phyloP scores from a whole-genome alignment of 2,329 filamentous ascomycete species.

The Fonsecaea pedrosoi region DNA sequence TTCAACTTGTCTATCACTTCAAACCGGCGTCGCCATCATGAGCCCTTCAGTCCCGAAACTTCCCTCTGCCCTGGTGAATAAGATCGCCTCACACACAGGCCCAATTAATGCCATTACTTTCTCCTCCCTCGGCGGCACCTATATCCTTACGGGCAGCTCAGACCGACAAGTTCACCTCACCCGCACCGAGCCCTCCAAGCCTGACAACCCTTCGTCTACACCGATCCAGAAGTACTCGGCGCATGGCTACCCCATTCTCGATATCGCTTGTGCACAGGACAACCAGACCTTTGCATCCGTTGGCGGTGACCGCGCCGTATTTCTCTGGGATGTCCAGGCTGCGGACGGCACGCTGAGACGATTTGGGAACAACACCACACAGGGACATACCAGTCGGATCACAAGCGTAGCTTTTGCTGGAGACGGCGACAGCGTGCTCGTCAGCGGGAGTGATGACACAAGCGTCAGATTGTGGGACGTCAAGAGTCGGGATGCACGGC shows the following conservation, averaged over 20 bases:
- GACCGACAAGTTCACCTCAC: conserved; percentile 87
- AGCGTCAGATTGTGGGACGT: conserved; percentile 79
- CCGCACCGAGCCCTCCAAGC: conserved; percentile 61
- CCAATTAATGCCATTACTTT: conserved; percentile 76
- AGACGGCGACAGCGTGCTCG: conserved; percentile 71
- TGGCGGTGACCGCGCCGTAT: conserved; percentile 88
- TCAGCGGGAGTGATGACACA: conserved; percentile 75
- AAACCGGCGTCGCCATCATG: not conserved
- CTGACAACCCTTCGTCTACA: conserved; percentile 41
- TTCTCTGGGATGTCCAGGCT: conserved; percentile 90
- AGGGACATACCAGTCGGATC: conserved; percentile 73
- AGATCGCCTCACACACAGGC: conserved; percentile 54
- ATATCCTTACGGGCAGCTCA: conserved; percentile 82
- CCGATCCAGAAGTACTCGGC: conserved; percentile 88
- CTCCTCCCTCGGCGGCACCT: conserved; percentile 74
- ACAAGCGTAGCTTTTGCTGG: conserved; percentile 83
- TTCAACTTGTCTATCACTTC: not conserved
- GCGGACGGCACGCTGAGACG: conserved; percentile 74
- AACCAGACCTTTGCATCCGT: conserved; percentile 87
- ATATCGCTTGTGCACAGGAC: conserved; percentile 72
- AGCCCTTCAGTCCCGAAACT: conserved; percentile 40
- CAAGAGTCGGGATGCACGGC: conserved; percentile 61
- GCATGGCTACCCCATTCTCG: conserved; percentile 91
- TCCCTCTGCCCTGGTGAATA: conserved; percentile 51
- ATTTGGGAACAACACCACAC: conserved; percentile 63